Evolutionary conservation across 2,329 filamentous ascomycete species (phyloP), one percentile per base, ranked within the genome.

Genomic region (Hypoxylon sp.): DNA sequence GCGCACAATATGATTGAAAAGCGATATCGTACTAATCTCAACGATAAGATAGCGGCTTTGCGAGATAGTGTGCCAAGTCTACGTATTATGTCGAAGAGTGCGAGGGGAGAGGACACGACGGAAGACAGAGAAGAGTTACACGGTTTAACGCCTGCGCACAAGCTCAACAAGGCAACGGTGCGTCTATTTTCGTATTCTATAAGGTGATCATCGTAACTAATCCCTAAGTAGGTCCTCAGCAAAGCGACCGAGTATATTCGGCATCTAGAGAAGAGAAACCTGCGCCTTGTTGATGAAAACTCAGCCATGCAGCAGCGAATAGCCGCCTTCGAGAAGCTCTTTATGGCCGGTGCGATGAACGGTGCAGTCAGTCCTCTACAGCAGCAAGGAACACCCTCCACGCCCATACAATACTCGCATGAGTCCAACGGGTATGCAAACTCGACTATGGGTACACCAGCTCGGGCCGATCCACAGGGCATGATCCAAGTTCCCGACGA

Each of bases 1-100:
- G 94, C 95, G 1, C 95, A 98, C 81, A 98, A 98, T 80, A 96
- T 98, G 86, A 98, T 98, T 69, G 95, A 98, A 82, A 98, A 98
- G 85, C 86, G 95, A 72, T 98, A 98, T 80, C 90, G 95, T 74
- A 97, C 93, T 59, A 98, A 98, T 76, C 85, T 98, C 63, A 98
- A 98, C 77, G 95, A 98, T 78, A 98, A 98, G 83, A 98, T 98
- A 74, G 92, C 94, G 49, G 94, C 94, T 64, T 83, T 98, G 68
- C 87, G 94, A 73, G 94, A 98, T 79, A 97, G 93, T 76, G 94
- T 98, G 13, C 95, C 95, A 1, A 97, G 93, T 79, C 83, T 98
- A 63, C 89, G 94, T 52, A 92, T 94, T 73, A 93, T 94, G 88
- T 89, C 90, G 38, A 93, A 92, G 82, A 91, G 87, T 73, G 87